phyloP scores from a whole-genome alignment of 805 yeast genomes.

The Metschnikowia cubensis region DNA sequence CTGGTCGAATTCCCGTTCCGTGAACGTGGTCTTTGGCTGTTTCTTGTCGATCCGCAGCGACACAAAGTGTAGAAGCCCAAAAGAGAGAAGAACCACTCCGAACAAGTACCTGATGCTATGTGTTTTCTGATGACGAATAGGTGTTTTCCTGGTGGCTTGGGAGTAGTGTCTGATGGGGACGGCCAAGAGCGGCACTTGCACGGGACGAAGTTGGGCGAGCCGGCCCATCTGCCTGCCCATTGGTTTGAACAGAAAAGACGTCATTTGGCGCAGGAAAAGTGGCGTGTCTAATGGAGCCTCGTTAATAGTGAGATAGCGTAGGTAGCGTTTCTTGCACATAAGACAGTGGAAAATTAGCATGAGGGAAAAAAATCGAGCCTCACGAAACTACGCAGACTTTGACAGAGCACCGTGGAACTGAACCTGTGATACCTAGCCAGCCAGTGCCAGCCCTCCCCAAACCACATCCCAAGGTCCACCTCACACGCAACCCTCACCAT shows the following conservation, averaged over 20 bases:
- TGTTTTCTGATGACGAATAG: conserved; percentile 11
- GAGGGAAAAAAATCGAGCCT: conserved; percentile 1
- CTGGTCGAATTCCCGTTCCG: conserved; percentile 47
- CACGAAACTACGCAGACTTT: neutral
- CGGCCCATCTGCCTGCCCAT: neutral
- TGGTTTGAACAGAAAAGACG: neutral
- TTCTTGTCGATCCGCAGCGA: conserved; percentile 29
- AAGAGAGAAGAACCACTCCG: conserved; percentile 32
- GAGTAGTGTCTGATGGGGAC: conserved; percentile 1
- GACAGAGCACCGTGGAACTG: neutral
- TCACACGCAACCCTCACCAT: conserved; percentile 32
- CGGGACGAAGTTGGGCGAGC: neutral
- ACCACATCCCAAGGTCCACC: neutral
- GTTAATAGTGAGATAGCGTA: neutral
- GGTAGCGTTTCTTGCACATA: conserved; percentile 3
- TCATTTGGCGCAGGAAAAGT: neutral
- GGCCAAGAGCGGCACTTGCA: neutral
- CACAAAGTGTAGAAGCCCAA: conserved; percentile 29
- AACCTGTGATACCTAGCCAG: neutral
- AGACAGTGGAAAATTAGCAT: neutral
- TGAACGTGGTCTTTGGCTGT: conserved; percentile 36
- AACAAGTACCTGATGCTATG: conserved; percentile 37
- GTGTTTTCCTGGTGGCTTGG: conserved; percentile 1
- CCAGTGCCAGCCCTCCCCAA: neutral
- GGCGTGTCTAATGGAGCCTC: neutral